These are phyloP conservation scores for Cryomyces minteri DNA, from an alignment of 495 filamentous ascomycete genomes.

Conservation along the genomic window DNA sequence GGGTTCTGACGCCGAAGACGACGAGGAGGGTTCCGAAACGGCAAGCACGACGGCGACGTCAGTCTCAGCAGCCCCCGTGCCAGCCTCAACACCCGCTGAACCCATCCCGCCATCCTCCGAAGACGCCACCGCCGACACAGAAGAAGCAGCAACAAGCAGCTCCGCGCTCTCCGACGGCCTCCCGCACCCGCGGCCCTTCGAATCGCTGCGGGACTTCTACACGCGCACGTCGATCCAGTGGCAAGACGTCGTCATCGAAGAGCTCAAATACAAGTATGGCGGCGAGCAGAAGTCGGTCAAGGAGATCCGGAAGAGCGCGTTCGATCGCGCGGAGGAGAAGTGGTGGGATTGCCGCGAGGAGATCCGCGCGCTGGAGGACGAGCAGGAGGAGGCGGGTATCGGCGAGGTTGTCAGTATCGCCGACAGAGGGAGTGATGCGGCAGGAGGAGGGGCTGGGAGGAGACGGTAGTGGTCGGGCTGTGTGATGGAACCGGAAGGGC, in stretches of 20 bases:
- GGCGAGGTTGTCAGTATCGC: slow-evolving; percentile 80
- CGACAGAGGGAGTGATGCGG: slow-evolving; percentile 25
- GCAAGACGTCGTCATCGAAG: slow-evolving; percentile 68
- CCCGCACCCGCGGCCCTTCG: slow-evolving; percentile 68
- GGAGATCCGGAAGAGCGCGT: slow-evolving; percentile 78
- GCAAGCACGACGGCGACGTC: slow-evolving; percentile 15
- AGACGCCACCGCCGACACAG: slow-evolving; percentile 27
- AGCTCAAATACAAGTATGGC: slow-evolving; percentile 35
- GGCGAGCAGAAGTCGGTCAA: slow-evolving; percentile 54
- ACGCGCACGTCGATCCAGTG: slow-evolving; percentile 70
- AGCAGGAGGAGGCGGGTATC: slow-evolving; percentile 90
- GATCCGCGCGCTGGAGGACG: slow-evolving; percentile 80
- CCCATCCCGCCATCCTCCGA: slow-evolving; percentile 19
- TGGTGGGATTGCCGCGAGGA: slow-evolving; percentile 99
- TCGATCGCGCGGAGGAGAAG: slow-evolving; percentile 77
- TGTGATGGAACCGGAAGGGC: no score
- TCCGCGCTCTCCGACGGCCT: slow-evolving; percentile 35
- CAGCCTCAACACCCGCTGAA: slow-evolving; percentile 4
- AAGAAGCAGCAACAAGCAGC: slow-evolving; percentile 12
- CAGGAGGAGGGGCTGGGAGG: not conserved
- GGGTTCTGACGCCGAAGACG: slow-evolving; percentile 52
- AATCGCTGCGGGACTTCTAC: slow-evolving; percentile 84
- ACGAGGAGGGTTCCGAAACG: slow-evolving; percentile 31
- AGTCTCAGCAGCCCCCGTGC: slow-evolving; percentile 1
- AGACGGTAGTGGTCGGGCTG: not conserved